A percentile compares a stretch with the other conserved stretches of the same genome.
These are phyloP conservation scores for Raddia guianensis DNA, from an alignment of 176 grass and related monocot species.

Conservation along the genomic window DNA sequence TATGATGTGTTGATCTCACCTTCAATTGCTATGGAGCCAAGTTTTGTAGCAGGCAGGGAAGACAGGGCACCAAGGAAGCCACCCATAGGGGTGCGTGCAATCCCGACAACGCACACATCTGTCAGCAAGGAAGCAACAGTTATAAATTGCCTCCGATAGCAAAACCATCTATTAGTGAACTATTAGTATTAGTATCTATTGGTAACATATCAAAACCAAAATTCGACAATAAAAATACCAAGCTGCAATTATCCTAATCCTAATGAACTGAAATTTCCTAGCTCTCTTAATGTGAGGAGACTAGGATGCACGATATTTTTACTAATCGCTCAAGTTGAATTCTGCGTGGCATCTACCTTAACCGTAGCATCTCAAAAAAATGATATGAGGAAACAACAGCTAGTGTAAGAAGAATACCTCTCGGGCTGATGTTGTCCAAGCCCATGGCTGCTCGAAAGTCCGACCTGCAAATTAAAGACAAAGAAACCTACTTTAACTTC, in stretches of 20 bases:
- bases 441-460: conserved; percentile 28
- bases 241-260: too few species aligned
- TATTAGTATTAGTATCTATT: too few species aligned
- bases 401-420: conserved; percentile 26
- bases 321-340: background rate
- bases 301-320: background rate
- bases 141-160: background rate
- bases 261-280: background rate
- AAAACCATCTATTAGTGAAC: too few species aligned
- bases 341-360: background rate
- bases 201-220: background rate
- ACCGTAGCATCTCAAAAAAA: background rate
- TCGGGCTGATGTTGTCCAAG: conserved; percentile 37
- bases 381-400: background rate
- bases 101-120: conserved; percentile 91
- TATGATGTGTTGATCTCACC: background rate
- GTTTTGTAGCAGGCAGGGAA: conserved; percentile 86
- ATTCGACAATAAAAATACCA: background rate
- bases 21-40: conserved; percentile 76
- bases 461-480: background rate
- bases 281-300: background rate
- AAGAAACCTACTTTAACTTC: background rate
- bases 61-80: conserved; percentile 84
- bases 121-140: conserved; percentile 30
- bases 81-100: conserved; percentile 88